Percentiles rank a stretch among this genome's conserved stretches.
phyloP scores from a whole-genome alignment of 805 yeast genomes.

The Candida pseudofarinosa region DNA sequence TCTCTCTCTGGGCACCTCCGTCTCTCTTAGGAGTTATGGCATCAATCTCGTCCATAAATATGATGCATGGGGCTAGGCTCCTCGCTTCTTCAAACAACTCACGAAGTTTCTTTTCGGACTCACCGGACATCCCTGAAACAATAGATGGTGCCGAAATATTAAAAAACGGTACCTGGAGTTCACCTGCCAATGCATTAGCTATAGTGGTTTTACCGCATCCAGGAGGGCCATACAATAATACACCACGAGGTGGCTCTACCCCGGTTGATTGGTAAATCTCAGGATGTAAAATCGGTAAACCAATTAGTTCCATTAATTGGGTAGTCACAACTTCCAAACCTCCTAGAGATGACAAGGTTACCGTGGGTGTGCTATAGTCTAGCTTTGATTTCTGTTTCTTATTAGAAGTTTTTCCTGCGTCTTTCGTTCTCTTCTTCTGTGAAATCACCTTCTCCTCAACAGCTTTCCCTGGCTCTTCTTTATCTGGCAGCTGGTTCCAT shows the following conservation, averaged over 20 bases:
- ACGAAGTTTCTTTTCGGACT: conserved; percentile 88
- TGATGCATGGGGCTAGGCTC: conserved; percentile 81
- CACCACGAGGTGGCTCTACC: conserved; percentile 93
- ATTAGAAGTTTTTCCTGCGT: conserved; percentile 26
- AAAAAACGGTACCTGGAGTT: conserved; percentile 87
- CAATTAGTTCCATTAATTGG: conserved; percentile 85
- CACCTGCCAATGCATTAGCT: conserved; percentile 95
- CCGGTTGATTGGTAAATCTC: conserved; percentile 86
- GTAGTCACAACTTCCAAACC: conserved; percentile 85
- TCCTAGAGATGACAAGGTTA: conserved; percentile 72
- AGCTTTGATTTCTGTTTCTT: conserved; percentile 37
- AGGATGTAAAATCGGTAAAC: conserved; percentile 89
- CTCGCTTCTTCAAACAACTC: conserved; percentile 94
- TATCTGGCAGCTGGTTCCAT: conserved; percentile 46
- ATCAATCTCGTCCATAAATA: conserved; percentile 95
- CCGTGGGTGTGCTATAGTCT: conserved; percentile 66
- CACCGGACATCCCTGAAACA: conserved; percentile 99
- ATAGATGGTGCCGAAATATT: conserved; percentile 92
- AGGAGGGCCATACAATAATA: conserved; percentile 94
- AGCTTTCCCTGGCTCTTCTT: conserved; percentile 4
- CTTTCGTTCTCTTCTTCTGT: conserved; percentile 52
- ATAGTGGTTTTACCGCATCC: conserved; percentile 98
- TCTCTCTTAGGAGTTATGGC: conserved; percentile 98
- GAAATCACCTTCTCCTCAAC: conserved; percentile 22
- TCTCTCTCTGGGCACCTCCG: conserved; percentile 91